Evolutionary conservation across 1,284 basidiomycete species (phyloP), one percentile per base, ranked within the genome.

Genomic region (Porodaedalea pini): DNA sequence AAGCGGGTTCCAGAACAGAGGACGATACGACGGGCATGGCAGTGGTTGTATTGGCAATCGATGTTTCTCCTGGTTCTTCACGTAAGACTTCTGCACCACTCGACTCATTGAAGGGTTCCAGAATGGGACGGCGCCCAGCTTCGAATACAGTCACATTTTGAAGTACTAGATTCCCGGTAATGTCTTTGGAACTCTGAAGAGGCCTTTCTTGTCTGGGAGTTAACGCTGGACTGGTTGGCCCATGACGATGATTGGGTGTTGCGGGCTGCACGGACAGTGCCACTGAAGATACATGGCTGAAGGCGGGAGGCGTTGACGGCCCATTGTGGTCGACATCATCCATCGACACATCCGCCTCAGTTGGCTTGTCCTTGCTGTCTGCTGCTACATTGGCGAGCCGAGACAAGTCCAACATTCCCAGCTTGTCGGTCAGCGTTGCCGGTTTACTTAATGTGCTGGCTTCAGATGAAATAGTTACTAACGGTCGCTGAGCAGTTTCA

Each of bases 381-480:
- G 10, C 25, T 23, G 5, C 1, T n/a, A n/a, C n/a, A n/a, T n/a
- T n/a, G 15, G 41, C 19, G 21, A 23, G 19, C 27, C 45, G 45
- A 29, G 45, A 47, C 25, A 47, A 29, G n/a, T 47, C 45, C 25
- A 47, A 7, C 45, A 47, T 47, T n/a, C 45, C 45, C 10, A 47
- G 13, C 25, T 47, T 47, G 15, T 47, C 29, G 8, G 45, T 47
- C 23, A 47, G 27, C 17, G 45, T 47, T 31, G 27, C 45, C 13
- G 23, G 25, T 31, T 27, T 31, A 7, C n/a, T 15, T 3, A 2
- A 8, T 21, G 40, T 21, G 8, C 8, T 6, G 8, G n/a, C 13
- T 41, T 47, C 25, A n/a, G 29, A 17, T 31, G 29, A 17, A 15
- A 29, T 29, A n/a, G 25, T 13, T 7, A 31, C 25, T 15, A 27